Percentiles rank a stretch among this genome's conserved stretches.
Evolutionary conservation across 2,329 filamentous ascomycete genomes (phyloP).

Genomic region (Talaromyces sp.): DNA sequence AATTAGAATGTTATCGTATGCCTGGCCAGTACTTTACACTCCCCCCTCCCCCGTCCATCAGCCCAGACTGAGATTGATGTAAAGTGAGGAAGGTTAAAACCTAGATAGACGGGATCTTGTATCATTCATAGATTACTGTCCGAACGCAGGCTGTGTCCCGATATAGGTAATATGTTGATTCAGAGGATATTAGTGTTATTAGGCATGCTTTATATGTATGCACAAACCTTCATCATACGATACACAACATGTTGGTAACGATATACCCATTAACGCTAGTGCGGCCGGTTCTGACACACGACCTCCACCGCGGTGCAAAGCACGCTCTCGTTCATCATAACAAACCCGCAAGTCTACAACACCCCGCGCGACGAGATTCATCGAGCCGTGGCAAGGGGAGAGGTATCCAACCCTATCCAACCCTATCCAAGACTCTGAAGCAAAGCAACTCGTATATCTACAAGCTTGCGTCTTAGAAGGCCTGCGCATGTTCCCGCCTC

Average conservation of each 20-base stretch:
- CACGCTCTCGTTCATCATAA: constrained; percentile 11
- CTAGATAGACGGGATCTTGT: no score
- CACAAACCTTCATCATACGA: no score
- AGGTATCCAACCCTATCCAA: constrained; percentile 24
- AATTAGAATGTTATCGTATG: constrained; percentile 8
- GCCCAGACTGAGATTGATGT: no score
- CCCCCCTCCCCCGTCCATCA: no score
- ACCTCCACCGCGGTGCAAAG: constrained; percentile 22
- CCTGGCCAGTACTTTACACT: no score
- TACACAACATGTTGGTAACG: no score
- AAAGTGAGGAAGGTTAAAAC: no score
- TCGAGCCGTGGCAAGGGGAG: constrained; percentile 3
- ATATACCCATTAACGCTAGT: background rate
- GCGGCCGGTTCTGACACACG: constrained; percentile 26
- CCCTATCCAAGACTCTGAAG: constrained; percentile 40
- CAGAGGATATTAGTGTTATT: no score
- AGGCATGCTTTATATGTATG: no score
- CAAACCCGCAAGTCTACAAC: constrained; percentile 7
- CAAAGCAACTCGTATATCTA: constrained; percentile 46
- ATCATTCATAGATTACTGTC: no score
- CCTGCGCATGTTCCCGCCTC: constrained; percentile 48
- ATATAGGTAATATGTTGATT: no score
- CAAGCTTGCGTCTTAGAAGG: constrained; percentile 53
- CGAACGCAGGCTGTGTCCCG: no score
- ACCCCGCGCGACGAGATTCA: constrained; percentile 24